A percentile compares a stretch with the other conserved stretches of the same genome.
These are phyloP conservation scores for Epichloe scottii DNA, from an alignment of 2,329 filamentous ascomycete species.

Conservation along the genomic window DNA sequence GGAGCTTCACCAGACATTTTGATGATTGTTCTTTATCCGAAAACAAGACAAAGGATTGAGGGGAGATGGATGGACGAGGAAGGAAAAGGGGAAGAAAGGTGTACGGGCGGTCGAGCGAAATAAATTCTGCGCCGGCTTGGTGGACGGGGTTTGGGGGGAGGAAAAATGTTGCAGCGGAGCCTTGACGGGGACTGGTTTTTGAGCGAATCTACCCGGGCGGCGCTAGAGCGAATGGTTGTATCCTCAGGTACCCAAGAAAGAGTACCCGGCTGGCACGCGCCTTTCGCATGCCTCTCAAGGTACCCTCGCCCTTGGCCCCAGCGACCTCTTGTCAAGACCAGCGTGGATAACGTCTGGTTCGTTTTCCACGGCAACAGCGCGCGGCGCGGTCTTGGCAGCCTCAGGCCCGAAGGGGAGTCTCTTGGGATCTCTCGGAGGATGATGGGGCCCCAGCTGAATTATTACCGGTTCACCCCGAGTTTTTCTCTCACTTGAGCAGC, in stretches of 20 bases:
- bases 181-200: constrained; percentile 32
- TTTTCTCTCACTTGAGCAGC: constrained; percentile 12
- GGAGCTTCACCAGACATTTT: constrained; percentile 44
- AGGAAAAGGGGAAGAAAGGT: constrained; percentile 30
- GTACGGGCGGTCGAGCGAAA: constrained; percentile 28
- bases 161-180: constrained; percentile 41
- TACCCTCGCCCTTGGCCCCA: not conserved
- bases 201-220: constrained; percentile 41
- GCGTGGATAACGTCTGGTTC: not conserved
- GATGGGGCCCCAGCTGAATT: constrained; percentile 10
- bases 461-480: constrained; percentile 24
- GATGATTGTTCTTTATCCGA: constrained; percentile 27
- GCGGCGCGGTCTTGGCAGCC: constrained; percentile 16
- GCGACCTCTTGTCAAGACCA: not conserved
- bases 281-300: not conserved
- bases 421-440: too few species aligned
- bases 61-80: constrained; percentile 41
- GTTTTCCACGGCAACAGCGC: constrained; percentile 21
- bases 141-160: constrained; percentile 30
- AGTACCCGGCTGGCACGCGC: not conserved
- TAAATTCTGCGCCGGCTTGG: constrained; percentile 32
- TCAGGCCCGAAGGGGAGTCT: constrained; percentile 16
- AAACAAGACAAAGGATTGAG: constrained; percentile 43
- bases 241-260: constrained; percentile 5
- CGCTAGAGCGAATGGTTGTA: constrained; percentile 15